Conservation (phyloP, 129 eudicot genomes). For the Solidago caesia region DNA sequence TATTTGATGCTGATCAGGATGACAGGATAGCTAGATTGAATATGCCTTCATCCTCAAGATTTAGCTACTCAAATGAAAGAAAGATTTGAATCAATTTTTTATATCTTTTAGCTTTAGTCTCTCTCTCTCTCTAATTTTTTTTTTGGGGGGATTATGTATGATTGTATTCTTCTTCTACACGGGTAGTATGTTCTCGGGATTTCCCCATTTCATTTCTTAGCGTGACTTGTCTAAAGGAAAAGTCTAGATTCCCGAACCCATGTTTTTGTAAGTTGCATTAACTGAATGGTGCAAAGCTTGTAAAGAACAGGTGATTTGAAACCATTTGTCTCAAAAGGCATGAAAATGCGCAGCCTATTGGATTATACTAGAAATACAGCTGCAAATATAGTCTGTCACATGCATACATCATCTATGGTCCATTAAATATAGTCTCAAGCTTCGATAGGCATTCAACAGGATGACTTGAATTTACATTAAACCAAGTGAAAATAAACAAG, state of each 20-base stretch:
- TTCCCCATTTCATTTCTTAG: conserved; percentile 1
- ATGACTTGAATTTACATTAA: no score
- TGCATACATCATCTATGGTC: no score
- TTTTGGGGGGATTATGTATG: neutral
- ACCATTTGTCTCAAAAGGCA: neutral
- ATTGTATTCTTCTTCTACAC: neutral
- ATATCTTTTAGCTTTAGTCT: neutral
- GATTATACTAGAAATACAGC: neutral
- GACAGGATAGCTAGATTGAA: conserved; percentile 31
- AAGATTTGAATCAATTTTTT: conserved; percentile 9
- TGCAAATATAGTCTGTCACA: no score
- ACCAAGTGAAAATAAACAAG: no score
- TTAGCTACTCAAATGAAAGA: conserved; percentile 29
- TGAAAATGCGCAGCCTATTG: conserved; percentile 5
- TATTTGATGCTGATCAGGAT: conserved; percentile 53
- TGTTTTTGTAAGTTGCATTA: conserved; percentile 16
- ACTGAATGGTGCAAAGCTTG: neutral
- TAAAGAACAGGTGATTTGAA: conserved; percentile 16
- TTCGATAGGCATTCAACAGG: no score
- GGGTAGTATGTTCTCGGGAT: neutral
- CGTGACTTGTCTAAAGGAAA: neutral
- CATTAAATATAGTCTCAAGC: no score
- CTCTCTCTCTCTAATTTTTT: neutral
- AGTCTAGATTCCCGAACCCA: conserved; percentile 11
- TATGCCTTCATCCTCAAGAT: conserved; percentile 33